These are phyloP conservation scores for Gastrodia elata DNA, from an alignment of 106 monocot species.

Conservation along the genomic window DNA sequence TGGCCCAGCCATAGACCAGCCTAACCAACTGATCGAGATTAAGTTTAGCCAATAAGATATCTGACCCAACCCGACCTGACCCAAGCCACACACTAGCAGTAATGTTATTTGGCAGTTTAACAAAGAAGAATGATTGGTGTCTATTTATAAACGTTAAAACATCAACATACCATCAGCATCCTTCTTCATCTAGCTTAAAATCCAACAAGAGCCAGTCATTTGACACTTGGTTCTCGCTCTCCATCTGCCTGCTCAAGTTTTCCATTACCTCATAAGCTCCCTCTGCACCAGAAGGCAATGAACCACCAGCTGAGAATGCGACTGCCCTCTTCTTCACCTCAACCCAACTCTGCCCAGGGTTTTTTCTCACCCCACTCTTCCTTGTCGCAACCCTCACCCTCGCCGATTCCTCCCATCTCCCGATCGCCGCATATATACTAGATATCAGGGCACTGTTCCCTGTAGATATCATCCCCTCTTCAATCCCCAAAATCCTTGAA, in stretches of 20 bases:
- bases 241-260: conserved; percentile 30
- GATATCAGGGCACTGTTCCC: conserved; percentile 47
- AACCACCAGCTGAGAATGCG: conserved; percentile 27
- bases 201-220: conserved; percentile 6
- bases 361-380: conserved; percentile 37
- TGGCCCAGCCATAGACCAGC: too few species aligned
- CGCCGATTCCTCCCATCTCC: conserved; percentile 39
- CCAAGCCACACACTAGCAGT: too few species aligned
- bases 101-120: too few species aligned
- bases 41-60: too few species aligned
- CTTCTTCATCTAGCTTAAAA: neutral
- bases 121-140: too few species aligned
- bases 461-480: conserved; percentile 13
- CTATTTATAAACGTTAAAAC: too few species aligned
- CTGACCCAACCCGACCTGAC: too few species aligned
- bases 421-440: conserved; percentile 39
- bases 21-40: too few species aligned
- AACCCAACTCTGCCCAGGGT: conserved; percentile 48
- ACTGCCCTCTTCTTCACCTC: conserved; percentile 30
- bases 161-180: conserved; percentile 1
- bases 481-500: conserved; percentile 14
- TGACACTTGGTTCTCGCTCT: conserved; percentile 9
- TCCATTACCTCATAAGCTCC: conserved; percentile 22
- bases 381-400: conserved; percentile 37
- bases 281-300: conserved; percentile 19